Base-by-base conservation (phyloP, 352 stramenopile genomes). In the Phytophthora fragariae region DNA sequence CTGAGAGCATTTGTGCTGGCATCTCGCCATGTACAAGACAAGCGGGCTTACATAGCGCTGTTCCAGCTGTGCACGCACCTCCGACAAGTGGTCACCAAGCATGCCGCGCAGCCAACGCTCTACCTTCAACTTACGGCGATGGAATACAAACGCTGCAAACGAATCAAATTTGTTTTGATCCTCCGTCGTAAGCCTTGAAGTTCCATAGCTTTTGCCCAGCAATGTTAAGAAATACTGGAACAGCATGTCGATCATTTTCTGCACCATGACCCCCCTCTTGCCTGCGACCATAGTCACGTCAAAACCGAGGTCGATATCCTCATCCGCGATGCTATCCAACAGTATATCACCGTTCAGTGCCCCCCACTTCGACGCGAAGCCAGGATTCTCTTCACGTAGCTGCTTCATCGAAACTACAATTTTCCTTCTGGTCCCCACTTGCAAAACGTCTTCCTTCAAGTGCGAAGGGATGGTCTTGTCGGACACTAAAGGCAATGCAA, bases 261-360 rank as follows among this genome's bases (percentile, higher is more conserved):
- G 44, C 17, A 50, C 17, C 7, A 9, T 24, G 5, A 24, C 44
- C 44, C n/a, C 44, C 5, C 17, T 50, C 17, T 19, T 50, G 17
- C 14, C 17, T 50, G 44, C 10, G n/a, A 55, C 15, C 2, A 9
- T 33, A 12, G 49, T 55, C 49, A 55, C 49, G 19, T 31, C 72
- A 33, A 84, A 58, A 1, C 67, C 72, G 2, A 91, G 39, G 50
- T 92, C 85, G 65, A 90, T 62, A 4, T 60, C 19, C 2, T 74
- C 69, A n/a, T 89, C 80, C 4, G 56, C 50, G 12, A 89, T 11
- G 17, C 14, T 14, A 39, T 89, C 79, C 2, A 89, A 19, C 5
- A 7, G 0, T 1, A 87, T 21, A 0, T 35, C 14, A 15, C 49
- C 19, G 21, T 68, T 62, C 19, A 83, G 49, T 1, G 44, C 11